Conservation (phyloP, 441 rosid genomes). For the Hypseocharis bilobata region DNA sequence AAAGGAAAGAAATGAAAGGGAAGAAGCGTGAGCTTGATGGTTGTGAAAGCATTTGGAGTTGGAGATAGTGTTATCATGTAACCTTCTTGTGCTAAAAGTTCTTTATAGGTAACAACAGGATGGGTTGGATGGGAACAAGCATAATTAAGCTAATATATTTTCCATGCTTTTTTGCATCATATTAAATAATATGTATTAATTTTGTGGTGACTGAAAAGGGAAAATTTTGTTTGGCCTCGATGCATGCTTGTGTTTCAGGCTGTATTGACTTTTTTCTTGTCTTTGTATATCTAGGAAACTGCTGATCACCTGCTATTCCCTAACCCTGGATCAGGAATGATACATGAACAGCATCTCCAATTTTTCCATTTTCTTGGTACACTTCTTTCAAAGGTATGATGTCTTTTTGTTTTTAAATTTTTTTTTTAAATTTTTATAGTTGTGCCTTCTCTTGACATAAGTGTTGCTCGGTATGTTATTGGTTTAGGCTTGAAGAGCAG, state of each 20-base stretch:
- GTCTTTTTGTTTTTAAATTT: not conserved
- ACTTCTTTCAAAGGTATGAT: constrained; percentile 76
- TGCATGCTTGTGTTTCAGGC: not conserved
- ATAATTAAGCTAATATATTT: no score
- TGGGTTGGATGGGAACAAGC: no score
- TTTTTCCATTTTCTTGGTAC: constrained; percentile 93
- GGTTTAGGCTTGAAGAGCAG: not conserved
- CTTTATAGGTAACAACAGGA: no score
- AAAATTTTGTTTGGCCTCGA: constrained; percentile 1
- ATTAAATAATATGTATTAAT: not conserved
- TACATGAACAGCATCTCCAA: constrained; percentile 93
- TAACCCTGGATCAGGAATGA: constrained; percentile 96
- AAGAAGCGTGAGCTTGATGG: no score
- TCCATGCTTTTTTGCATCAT: no score
- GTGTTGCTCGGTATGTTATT: not conserved
- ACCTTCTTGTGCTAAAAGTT: no score
- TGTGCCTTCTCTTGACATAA: not conserved
- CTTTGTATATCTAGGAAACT: constrained; percentile 55
- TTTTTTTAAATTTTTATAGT: not conserved
- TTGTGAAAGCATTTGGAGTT: no score
- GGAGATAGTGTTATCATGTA: no score
- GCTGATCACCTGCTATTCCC: constrained; percentile 93
- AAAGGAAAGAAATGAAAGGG: no score
- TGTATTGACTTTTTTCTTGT: constrained; percentile 20
- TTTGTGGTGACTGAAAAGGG: not conserved